A percentile compares a stretch with the other conserved stretches of the same genome.
These are phyloP conservation scores for Dalbergia cultrata DNA, from an alignment of 306 rosid species.

Conservation along the genomic window DNA sequence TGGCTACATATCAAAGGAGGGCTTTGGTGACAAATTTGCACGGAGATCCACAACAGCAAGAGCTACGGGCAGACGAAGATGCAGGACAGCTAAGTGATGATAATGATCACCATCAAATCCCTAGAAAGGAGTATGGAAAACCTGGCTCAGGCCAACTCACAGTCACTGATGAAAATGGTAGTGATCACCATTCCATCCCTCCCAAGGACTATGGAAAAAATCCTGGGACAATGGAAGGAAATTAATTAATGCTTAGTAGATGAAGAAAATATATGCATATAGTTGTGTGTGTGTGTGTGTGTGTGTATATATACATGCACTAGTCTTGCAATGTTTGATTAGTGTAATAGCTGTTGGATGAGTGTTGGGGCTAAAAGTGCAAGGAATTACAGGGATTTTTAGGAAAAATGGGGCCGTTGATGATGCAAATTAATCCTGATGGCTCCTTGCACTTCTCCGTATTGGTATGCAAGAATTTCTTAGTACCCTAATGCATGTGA, in stretches of 20 bases:
- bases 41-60: not conserved
- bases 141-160: conserved; percentile 13
- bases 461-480: not conserved
- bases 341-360: not conserved
- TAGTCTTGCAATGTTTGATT: not conserved
- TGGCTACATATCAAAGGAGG: not conserved
- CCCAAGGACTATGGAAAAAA: conserved; percentile 4
- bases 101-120: conserved; percentile 42
- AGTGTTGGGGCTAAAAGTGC: not conserved
- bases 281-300: too few relatives aligned
- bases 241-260: not conserved
- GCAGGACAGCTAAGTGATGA: not conserved
- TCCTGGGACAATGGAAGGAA: conserved; percentile 13
- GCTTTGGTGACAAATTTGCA: not conserved
- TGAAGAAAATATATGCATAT: not conserved
- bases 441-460: too few relatives aligned
- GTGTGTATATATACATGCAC: not conserved
- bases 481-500: not conserved
- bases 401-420: not conserved
- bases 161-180: conserved; percentile 25
- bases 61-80: not conserved
- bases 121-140: conserved; percentile 23
- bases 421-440: not conserved
- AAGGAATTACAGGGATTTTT: not conserved
- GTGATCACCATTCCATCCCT: conserved; percentile 49